Conservation (phyloP, 2,329 filamentous ascomycete genomes). For the Alternaria dauci region DNA sequence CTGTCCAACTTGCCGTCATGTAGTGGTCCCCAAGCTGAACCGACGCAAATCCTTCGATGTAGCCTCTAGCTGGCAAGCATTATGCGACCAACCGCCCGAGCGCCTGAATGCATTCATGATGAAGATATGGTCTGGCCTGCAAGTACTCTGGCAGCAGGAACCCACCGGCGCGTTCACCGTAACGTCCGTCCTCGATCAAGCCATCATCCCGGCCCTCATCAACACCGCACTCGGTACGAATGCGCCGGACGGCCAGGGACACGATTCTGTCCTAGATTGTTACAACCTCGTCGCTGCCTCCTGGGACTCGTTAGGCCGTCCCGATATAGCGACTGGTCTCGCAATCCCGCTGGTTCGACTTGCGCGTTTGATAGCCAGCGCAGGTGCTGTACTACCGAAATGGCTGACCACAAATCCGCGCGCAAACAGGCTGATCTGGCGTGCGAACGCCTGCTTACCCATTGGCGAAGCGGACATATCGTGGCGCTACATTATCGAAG, state of each 20-base stretch:
- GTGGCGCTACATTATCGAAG: conserved; percentile 38
- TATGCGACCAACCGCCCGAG: conserved; percentile 33
- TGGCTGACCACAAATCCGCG: conserved; percentile 35
- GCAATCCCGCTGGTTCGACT: conserved; percentile 43
- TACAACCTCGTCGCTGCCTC: conserved; percentile 36
- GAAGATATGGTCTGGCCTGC: conserved; percentile 31
- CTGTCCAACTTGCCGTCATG: conserved; percentile 41
- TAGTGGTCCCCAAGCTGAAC: conserved; percentile 25
- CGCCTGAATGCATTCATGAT: conserved; percentile 30
- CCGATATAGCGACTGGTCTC: conserved; percentile 32
- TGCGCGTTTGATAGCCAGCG: conserved; percentile 38
- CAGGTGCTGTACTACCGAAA: conserved; percentile 30
- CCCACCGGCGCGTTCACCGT: conserved; percentile 28
- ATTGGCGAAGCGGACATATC: conserved; percentile 22
- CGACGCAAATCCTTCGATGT: conserved; percentile 26
- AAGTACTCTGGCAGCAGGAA: conserved; percentile 29
- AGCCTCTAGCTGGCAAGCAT: conserved; percentile 36
- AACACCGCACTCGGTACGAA: conserved; percentile 7
- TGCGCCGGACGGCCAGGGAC: neutral
- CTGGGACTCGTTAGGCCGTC: conserved; percentile 38
- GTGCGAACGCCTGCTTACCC: conserved; percentile 38
- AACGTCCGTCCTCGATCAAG: conserved; percentile 28
- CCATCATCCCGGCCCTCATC: conserved; percentile 35
- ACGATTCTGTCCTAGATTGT: conserved; percentile 30
- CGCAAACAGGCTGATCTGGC: conserved; percentile 38